Base-by-base conservation (phyloP, 306 rosid genomes). In the Abrus pulchellus region DNA sequence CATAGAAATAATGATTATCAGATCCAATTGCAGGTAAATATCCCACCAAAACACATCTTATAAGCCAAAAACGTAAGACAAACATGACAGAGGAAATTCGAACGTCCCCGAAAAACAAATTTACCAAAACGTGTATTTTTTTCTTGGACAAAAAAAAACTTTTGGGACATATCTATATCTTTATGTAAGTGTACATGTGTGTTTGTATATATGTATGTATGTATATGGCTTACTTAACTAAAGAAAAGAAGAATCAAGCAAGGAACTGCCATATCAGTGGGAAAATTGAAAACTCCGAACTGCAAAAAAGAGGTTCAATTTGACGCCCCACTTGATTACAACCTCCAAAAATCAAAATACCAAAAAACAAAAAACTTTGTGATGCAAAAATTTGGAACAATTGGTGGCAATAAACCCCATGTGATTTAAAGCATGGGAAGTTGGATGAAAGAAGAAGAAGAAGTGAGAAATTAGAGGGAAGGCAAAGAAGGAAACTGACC, bases 211-310 rank as follows among this genome's bases (percentile, higher is more conserved):
- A 20, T 20, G 29, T 34, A 34, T 5, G 28, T 9, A 29, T 44
- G 1, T 7, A 53, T 20, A 61, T 49, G 68, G 32, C 55, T 14
- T 8, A 48, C 71, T 36, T 72, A 77, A 52, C 52, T 20, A 7
- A 54, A 66, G 32, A 70, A 71, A 68, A 9, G 12, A 66, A 72
- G 56, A 47, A 81, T 28, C 32, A 61, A 78, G 68, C 76, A 43
- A 72, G 52, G 67, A 67, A 59, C 59, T 77, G 13, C 27, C 34
- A 27, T 40, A 10, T 45, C 14, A 44, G 38, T 20, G 12, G 40
- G 13, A 71, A 30, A 71, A 68, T 10, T 56, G 80, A 47, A 66
- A 78, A 10, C 57, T 29, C 29, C 9, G 61, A 76, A 77, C 63
- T 3, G 33, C 61, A 33, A 52, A 59, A 20, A 69, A 44, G 7